phyloP scores from a whole-genome alignment of 1,284 basidiomycete genomes.

The Leccinum griseonigrum region DNA sequence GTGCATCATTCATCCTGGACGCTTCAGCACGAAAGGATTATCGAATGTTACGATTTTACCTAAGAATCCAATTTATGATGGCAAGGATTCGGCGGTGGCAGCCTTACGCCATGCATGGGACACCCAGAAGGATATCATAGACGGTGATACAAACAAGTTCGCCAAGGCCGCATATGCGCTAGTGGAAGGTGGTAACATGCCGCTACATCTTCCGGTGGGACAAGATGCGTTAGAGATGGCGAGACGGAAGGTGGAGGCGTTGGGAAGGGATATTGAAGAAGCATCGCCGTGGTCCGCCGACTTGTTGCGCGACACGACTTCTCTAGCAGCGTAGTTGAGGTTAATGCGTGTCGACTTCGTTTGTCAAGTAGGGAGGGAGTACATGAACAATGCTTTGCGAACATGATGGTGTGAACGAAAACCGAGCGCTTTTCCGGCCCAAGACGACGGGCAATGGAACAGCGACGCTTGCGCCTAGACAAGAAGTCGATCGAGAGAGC shows the following conservation, averaged over 20 bases:
- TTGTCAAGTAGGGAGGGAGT: too few species aligned
- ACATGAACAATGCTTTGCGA: too few species aligned
- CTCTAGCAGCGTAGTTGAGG: background rate
- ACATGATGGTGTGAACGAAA: too few species aligned
- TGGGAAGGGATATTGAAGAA: constrained; percentile 1
- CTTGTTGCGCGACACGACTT: background rate
- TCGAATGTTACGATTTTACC: background rate
- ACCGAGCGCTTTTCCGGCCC: too few species aligned
- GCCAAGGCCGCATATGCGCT: background rate
- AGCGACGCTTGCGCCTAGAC: too few species aligned
- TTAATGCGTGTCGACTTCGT: too few species aligned
- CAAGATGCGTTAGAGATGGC: constrained; percentile 1
- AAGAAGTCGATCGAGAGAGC: too few species aligned
- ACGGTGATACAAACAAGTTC: constrained; percentile 3
- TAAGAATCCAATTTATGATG: constrained; percentile 1
- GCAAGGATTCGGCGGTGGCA: background rate
- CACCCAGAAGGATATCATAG: background rate
- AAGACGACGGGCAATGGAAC: too few species aligned
- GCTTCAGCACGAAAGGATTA: background rate
- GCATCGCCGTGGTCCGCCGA: constrained; percentile 11
- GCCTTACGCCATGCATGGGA: background rate
- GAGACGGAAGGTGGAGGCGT: background rate
- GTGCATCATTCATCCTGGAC: constrained; percentile 17
- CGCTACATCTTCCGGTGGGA: constrained; percentile 10
- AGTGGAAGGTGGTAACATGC: constrained; percentile 4